A percentile compares a stretch with the other conserved stretches of the same genome.
These are phyloP conservation scores for Chlamydomonas incerta DNA, from an alignment of 139 green algal genomes.

Conservation along the genomic window DNA sequence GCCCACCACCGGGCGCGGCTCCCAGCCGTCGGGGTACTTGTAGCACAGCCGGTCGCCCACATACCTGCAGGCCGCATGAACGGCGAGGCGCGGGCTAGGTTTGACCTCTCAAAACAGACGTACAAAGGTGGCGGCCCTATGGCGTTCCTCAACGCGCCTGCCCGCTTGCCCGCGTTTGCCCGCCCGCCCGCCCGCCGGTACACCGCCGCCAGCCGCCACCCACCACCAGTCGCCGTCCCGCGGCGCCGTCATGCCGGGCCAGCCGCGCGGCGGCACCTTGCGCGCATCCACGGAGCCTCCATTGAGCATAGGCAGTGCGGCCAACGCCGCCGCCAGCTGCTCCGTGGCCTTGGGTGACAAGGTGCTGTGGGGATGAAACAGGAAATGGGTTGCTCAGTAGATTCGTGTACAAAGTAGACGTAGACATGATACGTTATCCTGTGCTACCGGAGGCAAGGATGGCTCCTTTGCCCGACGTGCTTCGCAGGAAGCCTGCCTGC, in stretches of 20 bases:
- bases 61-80: not conserved
- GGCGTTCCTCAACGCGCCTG: no score
- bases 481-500: no score
- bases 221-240: not conserved
- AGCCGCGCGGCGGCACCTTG: not conserved
- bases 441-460: no score
- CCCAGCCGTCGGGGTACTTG: not conserved
- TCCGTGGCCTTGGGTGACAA: not conserved
- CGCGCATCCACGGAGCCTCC: not conserved
- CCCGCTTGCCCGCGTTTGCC: no score
- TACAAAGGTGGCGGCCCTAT: no score
- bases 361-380: not conserved
- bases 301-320: not conserved
- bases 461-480: no score
- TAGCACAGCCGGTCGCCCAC: not conserved
- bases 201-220: not conserved
- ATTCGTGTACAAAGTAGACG: no score
- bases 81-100: not conserved
- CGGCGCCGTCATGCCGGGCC: not conserved
- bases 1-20: no score
- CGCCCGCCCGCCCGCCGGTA: no score
- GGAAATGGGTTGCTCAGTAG: no score
- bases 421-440: no score
- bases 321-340: not conserved
- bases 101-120: no score